Evolutionary conservation across 495 filamentous ascomycete genomes (phyloP).

Genomic region (Oleoguttula mirabilis): DNA sequence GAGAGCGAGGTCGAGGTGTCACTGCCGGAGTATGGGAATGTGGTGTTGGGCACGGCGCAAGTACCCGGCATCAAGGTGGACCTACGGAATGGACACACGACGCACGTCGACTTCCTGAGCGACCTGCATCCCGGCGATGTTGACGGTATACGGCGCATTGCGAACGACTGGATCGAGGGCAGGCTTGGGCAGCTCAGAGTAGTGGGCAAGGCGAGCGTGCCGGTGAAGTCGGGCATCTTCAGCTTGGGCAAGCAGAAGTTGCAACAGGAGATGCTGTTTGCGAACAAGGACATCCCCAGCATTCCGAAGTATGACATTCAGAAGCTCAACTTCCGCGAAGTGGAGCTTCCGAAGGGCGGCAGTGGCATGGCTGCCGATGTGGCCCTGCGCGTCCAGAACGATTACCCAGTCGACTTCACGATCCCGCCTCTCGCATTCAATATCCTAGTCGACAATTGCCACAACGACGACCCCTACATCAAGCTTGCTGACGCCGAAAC

Average conservation of each 20-base stretch:
- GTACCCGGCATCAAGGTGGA: slow-evolving; percentile 62
- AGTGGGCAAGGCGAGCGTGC: slow-evolving; percentile 54
- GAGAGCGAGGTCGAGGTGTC: slow-evolving; percentile 62
- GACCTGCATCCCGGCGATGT: slow-evolving; percentile 64
- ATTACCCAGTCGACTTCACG: slow-evolving; percentile 59
- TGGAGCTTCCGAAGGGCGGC: slow-evolving; percentile 35
- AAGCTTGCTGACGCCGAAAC: slow-evolving; percentile 67
- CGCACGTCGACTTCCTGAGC: slow-evolving; percentile 62
- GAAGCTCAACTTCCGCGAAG: slow-evolving; percentile 62
- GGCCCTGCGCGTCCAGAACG: slow-evolving; percentile 52
- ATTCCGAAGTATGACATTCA: slow-evolving; percentile 69
- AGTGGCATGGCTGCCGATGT: slow-evolving; percentile 68
- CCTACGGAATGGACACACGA: slow-evolving; percentile 64
- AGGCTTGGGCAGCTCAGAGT: slow-evolving; percentile 54
- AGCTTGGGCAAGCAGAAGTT: slow-evolving; percentile 60
- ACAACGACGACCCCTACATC: slow-evolving; percentile 46
- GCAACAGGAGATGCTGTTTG: slow-evolving; percentile 57
- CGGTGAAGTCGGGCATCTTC: slow-evolving; percentile 65
- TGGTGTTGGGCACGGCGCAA: slow-evolving; percentile 62
- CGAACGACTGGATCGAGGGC: slow-evolving; percentile 78
- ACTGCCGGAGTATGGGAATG: slow-evolving; percentile 69
- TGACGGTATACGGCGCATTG: slow-evolving; percentile 66
- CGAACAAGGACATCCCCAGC: slow-evolving; percentile 69
- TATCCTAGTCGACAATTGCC: slow-evolving; percentile 70
- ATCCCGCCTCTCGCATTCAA: slow-evolving; percentile 73